Evolutionary conservation across 83 land plant species (phyloP).

Genomic region (Picea abies): DNA sequence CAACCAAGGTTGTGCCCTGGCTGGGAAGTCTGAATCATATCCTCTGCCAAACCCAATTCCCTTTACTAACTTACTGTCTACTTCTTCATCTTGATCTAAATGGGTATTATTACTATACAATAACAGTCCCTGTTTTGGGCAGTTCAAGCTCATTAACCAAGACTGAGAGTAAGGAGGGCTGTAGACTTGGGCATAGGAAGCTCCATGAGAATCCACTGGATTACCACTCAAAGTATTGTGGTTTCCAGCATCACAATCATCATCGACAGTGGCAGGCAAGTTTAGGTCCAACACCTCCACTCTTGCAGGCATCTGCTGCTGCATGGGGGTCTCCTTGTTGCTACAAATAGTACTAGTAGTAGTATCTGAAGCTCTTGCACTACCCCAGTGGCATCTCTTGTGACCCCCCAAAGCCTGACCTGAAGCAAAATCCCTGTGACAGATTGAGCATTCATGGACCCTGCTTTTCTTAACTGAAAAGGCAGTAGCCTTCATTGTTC

Average conservation of each 20-base stretch:
- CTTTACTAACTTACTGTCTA: too few relatives aligned
- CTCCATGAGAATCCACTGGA: neutral
- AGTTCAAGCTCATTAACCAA: neutral
- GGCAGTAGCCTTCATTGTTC: neutral
- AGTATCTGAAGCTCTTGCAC: neutral
- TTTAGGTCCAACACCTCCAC: constrained; percentile 21
- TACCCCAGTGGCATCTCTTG: constrained; percentile 30
- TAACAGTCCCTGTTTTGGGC: neutral
- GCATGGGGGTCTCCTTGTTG: neutral
- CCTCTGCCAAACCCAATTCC: too few relatives aligned
- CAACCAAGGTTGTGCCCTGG: too few relatives aligned
- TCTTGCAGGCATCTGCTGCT: constrained; percentile 13
- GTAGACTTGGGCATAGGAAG: constrained; percentile 4
- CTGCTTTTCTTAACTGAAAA: too few relatives aligned
- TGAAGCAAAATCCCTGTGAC: too few relatives aligned
- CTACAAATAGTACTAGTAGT: too few relatives aligned
- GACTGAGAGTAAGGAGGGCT: constrained; percentile 9
- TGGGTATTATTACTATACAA: too few relatives aligned
- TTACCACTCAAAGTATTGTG: neutral
- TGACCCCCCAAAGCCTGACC: too few relatives aligned
- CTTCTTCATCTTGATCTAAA: too few relatives aligned
- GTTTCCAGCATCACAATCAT: neutral
- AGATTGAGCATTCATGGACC: too few relatives aligned
- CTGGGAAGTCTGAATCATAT: too few relatives aligned
- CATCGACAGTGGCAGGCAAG: constrained; percentile 17